Evolutionary conservation across 169 alveolate genomes (phyloP).

Genomic region (Eimeria sp.): DNA sequence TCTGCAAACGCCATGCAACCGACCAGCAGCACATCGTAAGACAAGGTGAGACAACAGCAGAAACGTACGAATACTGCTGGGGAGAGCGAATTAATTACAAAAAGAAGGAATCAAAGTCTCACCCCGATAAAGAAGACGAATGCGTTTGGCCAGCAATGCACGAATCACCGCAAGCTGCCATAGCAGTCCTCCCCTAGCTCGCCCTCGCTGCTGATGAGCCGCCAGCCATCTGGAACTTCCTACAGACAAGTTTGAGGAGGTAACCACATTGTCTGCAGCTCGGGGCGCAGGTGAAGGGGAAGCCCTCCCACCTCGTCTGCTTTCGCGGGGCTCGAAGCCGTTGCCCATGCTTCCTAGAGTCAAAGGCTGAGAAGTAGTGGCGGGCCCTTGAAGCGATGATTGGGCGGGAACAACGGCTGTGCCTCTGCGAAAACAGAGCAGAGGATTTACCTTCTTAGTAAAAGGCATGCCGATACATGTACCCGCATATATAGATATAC

Average conservation of each 20-base stretch:
- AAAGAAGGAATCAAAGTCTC: neutral
- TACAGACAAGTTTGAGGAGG: neutral
- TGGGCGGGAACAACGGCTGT: neutral
- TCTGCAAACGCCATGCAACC: neutral
- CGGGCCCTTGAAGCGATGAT: neutral
- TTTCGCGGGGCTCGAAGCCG: neutral
- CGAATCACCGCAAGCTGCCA: conserved; percentile 28
- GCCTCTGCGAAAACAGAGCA: neutral
- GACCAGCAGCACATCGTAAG: neutral
- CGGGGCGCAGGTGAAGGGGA: neutral
- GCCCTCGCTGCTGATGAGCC: neutral
- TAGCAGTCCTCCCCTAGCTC: conserved; percentile 7
- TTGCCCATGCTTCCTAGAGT: neutral
- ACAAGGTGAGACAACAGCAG: neutral
- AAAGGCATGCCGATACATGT: neutral
- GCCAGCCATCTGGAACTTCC: conserved; percentile 23
- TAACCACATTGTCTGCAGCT: neutral
- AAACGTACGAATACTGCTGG: too few species aligned
- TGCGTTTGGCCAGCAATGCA: conserved; percentile 33
- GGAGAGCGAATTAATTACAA: neutral
- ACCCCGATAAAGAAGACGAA: conserved; percentile 72
- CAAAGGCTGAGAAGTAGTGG: neutral
- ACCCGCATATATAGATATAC: too few species aligned
- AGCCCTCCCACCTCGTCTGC: neutral
- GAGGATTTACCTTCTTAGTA: neutral